Evolutionary conservation across 495 filamentous ascomycete genomes (phyloP).

Genomic region (Daldinia grandis): DNA sequence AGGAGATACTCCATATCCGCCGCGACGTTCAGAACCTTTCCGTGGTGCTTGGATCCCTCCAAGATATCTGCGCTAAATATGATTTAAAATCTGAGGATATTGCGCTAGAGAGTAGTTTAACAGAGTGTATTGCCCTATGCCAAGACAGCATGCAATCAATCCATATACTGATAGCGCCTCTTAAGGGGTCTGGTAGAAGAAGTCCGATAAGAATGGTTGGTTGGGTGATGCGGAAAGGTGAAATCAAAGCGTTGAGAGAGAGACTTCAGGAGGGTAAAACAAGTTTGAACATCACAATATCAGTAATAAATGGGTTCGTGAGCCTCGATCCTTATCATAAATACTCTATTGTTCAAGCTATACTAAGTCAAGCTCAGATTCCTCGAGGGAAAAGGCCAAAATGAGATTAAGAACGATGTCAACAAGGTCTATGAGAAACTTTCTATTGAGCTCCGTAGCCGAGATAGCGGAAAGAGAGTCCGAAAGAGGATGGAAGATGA

Average conservation of each 20-base stretch:
- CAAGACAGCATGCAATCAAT: conserved; percentile 26
- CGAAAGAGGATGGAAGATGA: conserved; percentile 29
- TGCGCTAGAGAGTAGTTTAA: conserved; percentile 22
- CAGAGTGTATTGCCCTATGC: conserved; percentile 23
- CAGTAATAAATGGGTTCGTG: conserved; percentile 26
- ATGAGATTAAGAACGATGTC: conserved; percentile 37
- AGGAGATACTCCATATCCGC: conserved; percentile 31
- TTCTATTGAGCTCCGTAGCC: conserved; percentile 12
- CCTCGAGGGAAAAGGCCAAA: conserved; percentile 34
- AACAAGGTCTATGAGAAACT: conserved; percentile 23
- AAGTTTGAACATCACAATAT: conserved; percentile 31
- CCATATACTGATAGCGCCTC: conserved; percentile 6
- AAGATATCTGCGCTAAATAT: conserved; percentile 17
- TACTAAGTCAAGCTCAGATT: conserved; percentile 17
- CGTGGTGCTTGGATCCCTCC: conserved; percentile 23
- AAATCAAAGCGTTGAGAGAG: conserved; percentile 22
- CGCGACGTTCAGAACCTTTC: conserved; percentile 35
- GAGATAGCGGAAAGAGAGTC: conserved; percentile 19
- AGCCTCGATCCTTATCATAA: background rate
- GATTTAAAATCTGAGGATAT: conserved; percentile 18
- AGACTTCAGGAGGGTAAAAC: conserved; percentile 34
- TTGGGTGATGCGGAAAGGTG: conserved; percentile 30
- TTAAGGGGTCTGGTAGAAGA: conserved; percentile 12
- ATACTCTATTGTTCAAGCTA: background rate
- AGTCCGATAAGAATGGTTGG: conserved; percentile 23